Evolutionary conservation across 2,329 filamentous ascomycete species (phyloP).

Genomic region (Epichloe elymi): DNA sequence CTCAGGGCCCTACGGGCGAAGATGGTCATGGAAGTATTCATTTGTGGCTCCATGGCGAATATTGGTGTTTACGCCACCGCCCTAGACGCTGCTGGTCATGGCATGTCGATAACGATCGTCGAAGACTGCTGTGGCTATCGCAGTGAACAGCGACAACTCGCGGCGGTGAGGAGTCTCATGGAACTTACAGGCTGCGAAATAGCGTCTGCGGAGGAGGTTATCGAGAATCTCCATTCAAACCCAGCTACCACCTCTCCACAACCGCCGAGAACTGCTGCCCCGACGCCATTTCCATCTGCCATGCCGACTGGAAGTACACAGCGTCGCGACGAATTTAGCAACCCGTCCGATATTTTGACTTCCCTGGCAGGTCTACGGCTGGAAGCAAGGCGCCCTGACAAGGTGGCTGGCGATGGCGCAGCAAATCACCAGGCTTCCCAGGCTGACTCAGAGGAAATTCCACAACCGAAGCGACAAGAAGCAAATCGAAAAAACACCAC

Average conservation of each 20-base stretch:
- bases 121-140: slow-evolving; percentile 83
- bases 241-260: slow-evolving; percentile 1
- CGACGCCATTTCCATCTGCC: neutral
- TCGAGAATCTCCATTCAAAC: slow-evolving; percentile 19
- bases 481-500: slow-evolving; percentile 1
- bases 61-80: slow-evolving; percentile 84
- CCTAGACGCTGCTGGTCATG: slow-evolving; percentile 77
- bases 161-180: slow-evolving; percentile 57
- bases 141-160: slow-evolving; percentile 51
- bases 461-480: slow-evolving; percentile 10
- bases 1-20: slow-evolving; percentile 69
- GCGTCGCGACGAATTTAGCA: neutral
- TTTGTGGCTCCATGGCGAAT: slow-evolving; percentile 79
- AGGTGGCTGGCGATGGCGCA: slow-evolving; percentile 5
- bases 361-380: slow-evolving; percentile 20
- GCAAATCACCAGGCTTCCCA: neutral
- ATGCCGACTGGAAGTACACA: neutral
- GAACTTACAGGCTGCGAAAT: slow-evolving; percentile 63
- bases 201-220: slow-evolving; percentile 45
- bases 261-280: slow-evolving; percentile 1
- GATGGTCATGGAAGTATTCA: slow-evolving; percentile 77
- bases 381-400: slow-evolving; percentile 13
- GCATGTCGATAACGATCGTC: slow-evolving; percentile 73
- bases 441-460: slow-evolving; percentile 6
- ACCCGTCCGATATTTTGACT: slow-evolving; percentile 17